Evolutionary conservation across 768 basidiomycete species (phyloP), one percentile per base, ranked within the genome.

Genomic region (Gloeopeniophorella convolvens): DNA sequence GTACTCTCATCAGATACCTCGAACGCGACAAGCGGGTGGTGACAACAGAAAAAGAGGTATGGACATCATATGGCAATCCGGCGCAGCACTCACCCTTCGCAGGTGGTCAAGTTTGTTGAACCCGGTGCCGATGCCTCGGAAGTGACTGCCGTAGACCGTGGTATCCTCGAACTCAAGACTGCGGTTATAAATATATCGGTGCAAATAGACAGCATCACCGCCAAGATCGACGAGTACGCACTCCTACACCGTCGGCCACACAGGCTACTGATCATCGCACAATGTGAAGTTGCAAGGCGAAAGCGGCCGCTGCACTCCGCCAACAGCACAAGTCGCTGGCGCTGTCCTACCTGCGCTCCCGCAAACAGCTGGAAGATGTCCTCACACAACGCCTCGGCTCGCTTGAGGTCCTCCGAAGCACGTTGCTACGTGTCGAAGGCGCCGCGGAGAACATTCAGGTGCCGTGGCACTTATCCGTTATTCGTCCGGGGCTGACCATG

Each of bases 361-460:
- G 83, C 59, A 95, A 91, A 62, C 81, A 81, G 46, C 69, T 93
- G 6, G 85, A 94, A 57, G 87, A 85, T 11, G 66, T 93, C 0
- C 68, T 94, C 13, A 68, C 69, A 23, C 91, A 91, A 61, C 82
- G 92, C 11, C 65, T 93, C 3, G 77, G 72, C 9, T 83, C 90
- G 1, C 69, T 91, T 5, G 77, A 81, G 49, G 87, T 81, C 31
- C 70, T 97, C 7, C 82, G 87, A 56, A 71, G 78, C 11, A 91
- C 92, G 0, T 65, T 96, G 31, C 69, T 89, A 37, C 77, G 79
- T 37, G 89, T 97, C 5, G 91, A 98, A 67, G 78, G 82, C 3
- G 89, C 93, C n/a, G 88, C 88, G 24, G 85, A 84, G 3, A 88
- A 97, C 65, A 74, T 93, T 10, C 84, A 91, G 73, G 93, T 93